Conservation (phyloP, 116 monocot genomes). For the Zostera marina region DNA sequence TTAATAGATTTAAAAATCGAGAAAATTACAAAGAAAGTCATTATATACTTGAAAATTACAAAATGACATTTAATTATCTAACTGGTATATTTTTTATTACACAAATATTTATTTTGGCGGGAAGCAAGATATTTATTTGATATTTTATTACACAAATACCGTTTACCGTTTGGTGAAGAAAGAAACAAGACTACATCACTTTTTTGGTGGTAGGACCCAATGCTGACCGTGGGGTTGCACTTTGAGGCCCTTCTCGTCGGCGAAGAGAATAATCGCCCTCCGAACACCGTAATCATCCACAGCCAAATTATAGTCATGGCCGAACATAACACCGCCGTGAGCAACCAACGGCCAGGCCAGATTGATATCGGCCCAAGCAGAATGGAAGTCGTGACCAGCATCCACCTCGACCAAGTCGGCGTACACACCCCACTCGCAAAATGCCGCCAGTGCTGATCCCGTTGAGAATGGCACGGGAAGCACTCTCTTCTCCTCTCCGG, state of each 20-base stretch:
- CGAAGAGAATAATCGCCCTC: slow-evolving; percentile 51
- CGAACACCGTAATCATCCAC: slow-evolving; percentile 43
- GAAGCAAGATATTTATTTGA: too few relatives aligned
- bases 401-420: slow-evolving; percentile 47
- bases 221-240: slow-evolving; percentile 8
- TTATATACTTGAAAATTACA: too few relatives aligned
- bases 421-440: slow-evolving; percentile 43
- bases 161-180: too few relatives aligned
- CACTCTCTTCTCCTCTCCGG: slow-evolving; percentile 13
- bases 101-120: too few relatives aligned
- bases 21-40: too few relatives aligned
- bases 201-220: slow-evolving; percentile 1
- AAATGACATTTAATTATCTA: too few relatives aligned
- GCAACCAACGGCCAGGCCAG: slow-evolving; percentile 36
- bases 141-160: too few relatives aligned
- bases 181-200: too few relatives aligned
- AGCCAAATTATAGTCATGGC: slow-evolving; percentile 44
- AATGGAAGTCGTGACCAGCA: slow-evolving; percentile 52
- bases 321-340: slow-evolving; percentile 51
- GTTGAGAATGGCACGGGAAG: slow-evolving; percentile 45
- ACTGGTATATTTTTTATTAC: too few relatives aligned
- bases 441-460: slow-evolving; percentile 16
- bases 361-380: slow-evolving; percentile 42
- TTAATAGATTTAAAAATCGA: too few relatives aligned
- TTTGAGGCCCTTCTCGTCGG: slow-evolving; percentile 15